These are phyloP conservation scores for Ceratonia siliqua DNA, from an alignment of 306 rosid genomes.

Conservation along the genomic window DNA sequence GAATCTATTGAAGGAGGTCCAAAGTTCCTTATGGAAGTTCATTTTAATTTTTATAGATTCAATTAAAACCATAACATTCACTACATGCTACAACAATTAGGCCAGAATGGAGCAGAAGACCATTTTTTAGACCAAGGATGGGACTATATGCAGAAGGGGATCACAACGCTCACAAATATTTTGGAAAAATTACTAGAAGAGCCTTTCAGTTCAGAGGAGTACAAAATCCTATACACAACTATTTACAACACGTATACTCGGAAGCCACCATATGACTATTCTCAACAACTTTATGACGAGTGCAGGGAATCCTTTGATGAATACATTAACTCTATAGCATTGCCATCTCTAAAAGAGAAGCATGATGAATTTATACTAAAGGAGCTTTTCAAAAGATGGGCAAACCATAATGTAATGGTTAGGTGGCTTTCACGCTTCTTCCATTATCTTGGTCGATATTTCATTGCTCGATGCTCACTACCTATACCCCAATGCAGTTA, in stretches of 20 bases:
- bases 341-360: slow-evolving; percentile 54
- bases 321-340: slow-evolving; percentile 39
- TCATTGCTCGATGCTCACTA: slow-evolving; percentile 34
- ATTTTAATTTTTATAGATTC: too few relatives aligned
- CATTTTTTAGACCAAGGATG: slow-evolving; percentile 33
- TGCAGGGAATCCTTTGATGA: slow-evolving; percentile 46
- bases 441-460: slow-evolving; percentile 47
- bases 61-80: too few relatives aligned
- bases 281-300: slow-evolving; percentile 55
- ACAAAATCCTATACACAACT: slow-evolving; percentile 39
- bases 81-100: too few relatives aligned
- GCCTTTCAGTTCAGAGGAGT: slow-evolving; percentile 32
- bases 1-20: too few relatives aligned
- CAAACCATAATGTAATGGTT: slow-evolving; percentile 48
- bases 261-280: slow-evolving; percentile 44
- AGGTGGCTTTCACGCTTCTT: slow-evolving; percentile 52
- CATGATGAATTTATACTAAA: slow-evolving; percentile 57
- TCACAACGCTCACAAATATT: slow-evolving; percentile 36
- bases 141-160: slow-evolving; percentile 36
- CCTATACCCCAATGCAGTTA: slow-evolving; percentile 43
- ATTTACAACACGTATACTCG: slow-evolving; percentile 53
- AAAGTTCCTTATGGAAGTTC: too few relatives aligned
- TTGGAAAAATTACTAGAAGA: slow-evolving; percentile 38
- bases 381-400: slow-evolving; percentile 59
- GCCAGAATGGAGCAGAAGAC: slow-evolving; percentile 27